These are phyloP conservation scores for Vickermania spadyakhi DNA, from an alignment of 208 protist genomes.

Conservation along the genomic window DNA sequence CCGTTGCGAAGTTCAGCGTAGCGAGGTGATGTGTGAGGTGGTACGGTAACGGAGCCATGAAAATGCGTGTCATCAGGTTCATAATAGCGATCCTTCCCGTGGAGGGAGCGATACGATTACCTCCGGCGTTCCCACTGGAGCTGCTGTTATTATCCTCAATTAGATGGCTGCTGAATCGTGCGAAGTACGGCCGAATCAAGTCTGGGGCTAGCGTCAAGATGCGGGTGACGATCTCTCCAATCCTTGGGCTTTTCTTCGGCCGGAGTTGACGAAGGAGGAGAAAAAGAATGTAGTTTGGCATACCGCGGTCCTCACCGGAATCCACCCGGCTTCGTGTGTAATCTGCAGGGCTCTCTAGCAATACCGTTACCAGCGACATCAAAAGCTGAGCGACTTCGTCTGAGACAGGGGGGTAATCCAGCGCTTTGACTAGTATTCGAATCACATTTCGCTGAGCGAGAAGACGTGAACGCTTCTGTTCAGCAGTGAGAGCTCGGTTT, in stretches of 20 bases:
- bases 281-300: constrained; percentile 88
- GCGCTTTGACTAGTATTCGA: constrained; percentile 68
- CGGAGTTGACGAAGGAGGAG: constrained; percentile 75
- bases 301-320: constrained; percentile 57
- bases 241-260: constrained; percentile 49
- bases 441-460: constrained; percentile 76
- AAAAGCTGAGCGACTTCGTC: constrained; percentile 53
- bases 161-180: constrained; percentile 70
- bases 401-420: constrained; percentile 52
- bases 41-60: constrained; percentile 74
- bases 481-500: constrained; percentile 24
- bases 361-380: constrained; percentile 48
- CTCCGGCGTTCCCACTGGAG: too few species aligned
- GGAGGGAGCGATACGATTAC: constrained; percentile 27
- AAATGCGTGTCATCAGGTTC: constrained; percentile 77
- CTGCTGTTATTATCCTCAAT: constrained; percentile 36
- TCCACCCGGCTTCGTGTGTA: constrained; percentile 70
- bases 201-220: constrained; percentile 72
- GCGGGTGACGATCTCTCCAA: constrained; percentile 52
- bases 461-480: constrained; percentile 51
- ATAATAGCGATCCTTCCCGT: constrained; percentile 60
- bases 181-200: constrained; percentile 82
- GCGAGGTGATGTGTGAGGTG: constrained; percentile 47
- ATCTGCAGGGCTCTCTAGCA: constrained; percentile 71
- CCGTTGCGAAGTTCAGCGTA: constrained; percentile 14